Evolutionary conservation across 139 green algal species (phyloP).

Genomic region (Chlorella sp.): DNA sequence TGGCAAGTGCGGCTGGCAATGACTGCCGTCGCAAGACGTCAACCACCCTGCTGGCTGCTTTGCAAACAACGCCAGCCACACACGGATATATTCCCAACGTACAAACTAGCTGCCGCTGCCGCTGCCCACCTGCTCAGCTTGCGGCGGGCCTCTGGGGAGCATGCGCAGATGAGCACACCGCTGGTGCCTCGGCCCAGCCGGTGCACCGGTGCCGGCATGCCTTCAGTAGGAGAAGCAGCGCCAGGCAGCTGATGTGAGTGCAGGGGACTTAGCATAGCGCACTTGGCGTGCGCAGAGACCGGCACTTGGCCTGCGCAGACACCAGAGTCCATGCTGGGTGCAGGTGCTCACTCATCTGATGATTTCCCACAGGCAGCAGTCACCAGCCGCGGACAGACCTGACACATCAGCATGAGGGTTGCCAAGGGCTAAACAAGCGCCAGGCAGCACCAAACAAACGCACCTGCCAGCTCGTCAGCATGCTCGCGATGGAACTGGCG

Average conservation of each 20-base stretch:
- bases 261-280: background rate
- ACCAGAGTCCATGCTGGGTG: background rate
- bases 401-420: no score
- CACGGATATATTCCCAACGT: no score
- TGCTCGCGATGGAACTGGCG: background rate
- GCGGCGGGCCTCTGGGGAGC: constrained; percentile 30
- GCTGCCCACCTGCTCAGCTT: constrained; percentile 26
- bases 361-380: no score
- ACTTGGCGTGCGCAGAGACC: background rate
- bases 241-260: background rate
- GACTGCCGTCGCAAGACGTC: no score
- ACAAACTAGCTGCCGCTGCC: no score
- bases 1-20: no score
- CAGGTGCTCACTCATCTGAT: background rate
- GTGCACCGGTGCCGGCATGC: constrained; percentile 48
- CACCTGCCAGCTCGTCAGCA: background rate
- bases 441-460: background rate
- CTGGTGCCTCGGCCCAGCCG: constrained; percentile 53
- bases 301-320: background rate
- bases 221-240: background rate
- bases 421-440: no score
- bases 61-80: no score
- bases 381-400: no score
- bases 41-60: no score
- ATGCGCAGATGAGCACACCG: constrained; percentile 56